These are phyloP conservation scores for Platanus orientalis DNA, from an alignment of 164 flowering plant species.

Conservation along the genomic window DNA sequence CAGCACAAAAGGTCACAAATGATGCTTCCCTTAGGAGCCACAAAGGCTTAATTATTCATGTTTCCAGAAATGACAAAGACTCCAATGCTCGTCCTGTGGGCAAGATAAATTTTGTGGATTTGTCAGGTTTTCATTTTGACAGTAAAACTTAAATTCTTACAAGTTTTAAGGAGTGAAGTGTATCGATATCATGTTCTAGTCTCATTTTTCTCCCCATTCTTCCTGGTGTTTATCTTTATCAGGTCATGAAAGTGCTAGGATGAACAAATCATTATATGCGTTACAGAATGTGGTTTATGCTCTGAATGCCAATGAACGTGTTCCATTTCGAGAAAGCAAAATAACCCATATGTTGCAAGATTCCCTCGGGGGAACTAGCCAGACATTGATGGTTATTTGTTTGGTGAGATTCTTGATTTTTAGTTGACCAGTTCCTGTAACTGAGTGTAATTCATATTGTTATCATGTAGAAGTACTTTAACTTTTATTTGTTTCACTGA, in stretches of 20 bases:
- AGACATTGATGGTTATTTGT: constrained; percentile 50
- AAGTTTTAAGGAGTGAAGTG: neutral
- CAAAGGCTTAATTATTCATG: constrained; percentile 50
- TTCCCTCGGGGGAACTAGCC: constrained; percentile 48
- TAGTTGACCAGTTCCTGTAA: neutral
- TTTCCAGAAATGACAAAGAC: constrained; percentile 25
- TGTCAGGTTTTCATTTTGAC: constrained; percentile 48
- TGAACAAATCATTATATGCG: constrained; percentile 44
- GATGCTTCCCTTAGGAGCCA: constrained; percentile 43
- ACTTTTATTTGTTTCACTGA: neutral
- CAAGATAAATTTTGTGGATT: constrained; percentile 70
- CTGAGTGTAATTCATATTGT: neutral
- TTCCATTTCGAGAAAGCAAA: constrained; percentile 74
- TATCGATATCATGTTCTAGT: neutral
- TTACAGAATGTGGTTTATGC: constrained; percentile 56
- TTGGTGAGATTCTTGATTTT: constrained; percentile 40
- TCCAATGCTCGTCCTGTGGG: constrained; percentile 22
- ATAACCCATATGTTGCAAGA: constrained; percentile 64
- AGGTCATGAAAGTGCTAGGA: constrained; percentile 60
- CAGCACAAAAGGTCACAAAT: constrained; percentile 27
- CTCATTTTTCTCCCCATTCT: neutral
- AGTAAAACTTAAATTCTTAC: neutral
- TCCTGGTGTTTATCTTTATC: constrained; percentile 2
- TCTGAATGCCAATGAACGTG: constrained; percentile 49
- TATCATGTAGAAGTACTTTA: neutral